Evolutionary conservation across 768 basidiomycete species (phyloP).

Genomic region (Mycena galericulata): DNA sequence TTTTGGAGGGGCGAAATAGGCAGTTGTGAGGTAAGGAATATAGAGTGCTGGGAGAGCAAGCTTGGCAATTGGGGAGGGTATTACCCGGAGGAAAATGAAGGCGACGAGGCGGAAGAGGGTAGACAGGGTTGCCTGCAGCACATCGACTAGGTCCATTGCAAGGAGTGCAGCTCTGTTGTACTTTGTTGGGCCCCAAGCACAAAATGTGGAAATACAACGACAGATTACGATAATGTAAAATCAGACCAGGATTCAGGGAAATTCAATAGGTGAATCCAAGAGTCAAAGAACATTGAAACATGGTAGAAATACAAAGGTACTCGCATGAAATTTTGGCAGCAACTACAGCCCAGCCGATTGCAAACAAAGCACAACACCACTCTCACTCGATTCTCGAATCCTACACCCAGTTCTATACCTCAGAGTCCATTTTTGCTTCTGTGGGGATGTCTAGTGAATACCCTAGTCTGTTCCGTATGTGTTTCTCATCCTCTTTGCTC

Average conservation of each 20-base stretch:
- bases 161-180: no score
- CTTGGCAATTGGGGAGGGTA: constrained; percentile 33
- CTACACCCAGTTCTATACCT: constrained; percentile 17
- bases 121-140: constrained; percentile 36
- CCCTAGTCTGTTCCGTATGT: constrained; percentile 87
- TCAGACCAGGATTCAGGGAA: no score
- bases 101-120: constrained; percentile 55
- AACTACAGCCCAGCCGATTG: no score
- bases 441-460: constrained; percentile 79
- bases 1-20: constrained; percentile 58
- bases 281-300: no score
- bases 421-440: neutral
- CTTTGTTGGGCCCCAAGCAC: no score
- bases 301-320: no score
- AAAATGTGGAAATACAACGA: no score
- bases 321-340: no score
- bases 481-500: neutral
- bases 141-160: neutral
- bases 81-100: constrained; percentile 63
- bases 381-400: no score
- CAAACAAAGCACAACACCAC: no score
- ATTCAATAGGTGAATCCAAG: no score
- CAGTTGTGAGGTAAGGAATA: constrained; percentile 61
- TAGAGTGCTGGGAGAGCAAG: constrained; percentile 49
- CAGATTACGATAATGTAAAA: no score